Conservation (phyloP, 2,329 filamentous ascomycete genomes). For the Cordyceps javanica region DNA sequence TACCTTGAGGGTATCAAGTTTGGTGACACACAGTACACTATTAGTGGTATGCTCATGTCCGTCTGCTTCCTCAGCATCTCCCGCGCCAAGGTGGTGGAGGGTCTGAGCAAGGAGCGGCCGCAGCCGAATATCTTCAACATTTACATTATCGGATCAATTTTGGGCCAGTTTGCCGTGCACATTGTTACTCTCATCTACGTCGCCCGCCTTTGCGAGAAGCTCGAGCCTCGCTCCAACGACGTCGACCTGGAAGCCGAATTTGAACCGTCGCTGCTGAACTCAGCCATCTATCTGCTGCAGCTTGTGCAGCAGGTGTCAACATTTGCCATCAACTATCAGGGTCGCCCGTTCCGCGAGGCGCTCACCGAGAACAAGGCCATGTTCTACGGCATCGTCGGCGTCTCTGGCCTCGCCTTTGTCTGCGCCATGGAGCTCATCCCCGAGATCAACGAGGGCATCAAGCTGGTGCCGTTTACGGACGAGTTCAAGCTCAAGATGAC, state of each 20-base stretch:
- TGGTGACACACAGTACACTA: slow-evolving; percentile 95
- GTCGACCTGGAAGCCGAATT: slow-evolving; percentile 95
- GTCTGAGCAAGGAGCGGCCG: slow-evolving; percentile 90
- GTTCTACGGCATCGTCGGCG: slow-evolving; percentile 93
- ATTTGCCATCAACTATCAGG: slow-evolving; percentile 99
- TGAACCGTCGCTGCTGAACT: slow-evolving; percentile 87
- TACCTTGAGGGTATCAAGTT: slow-evolving; percentile 99
- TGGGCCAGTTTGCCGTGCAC: slow-evolving; percentile 95
- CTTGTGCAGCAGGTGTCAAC: slow-evolving; percentile 99
- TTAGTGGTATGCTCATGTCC: slow-evolving; percentile 99
- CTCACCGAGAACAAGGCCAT: slow-evolving; percentile 95
- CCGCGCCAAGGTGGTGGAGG: slow-evolving; percentile 92
- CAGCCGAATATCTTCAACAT: slow-evolving; percentile 99
- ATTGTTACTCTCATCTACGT: slow-evolving; percentile 93
- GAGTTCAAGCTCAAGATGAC: slow-evolving; percentile 91
- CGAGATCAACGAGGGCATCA: slow-evolving; percentile 89
- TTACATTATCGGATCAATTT: slow-evolving; percentile 96
- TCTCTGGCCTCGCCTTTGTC: slow-evolving; percentile 84
- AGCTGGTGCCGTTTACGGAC: slow-evolving; percentile 78
- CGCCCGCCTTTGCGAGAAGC: slow-evolving; percentile 75
- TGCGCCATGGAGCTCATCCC: slow-evolving; percentile 94
- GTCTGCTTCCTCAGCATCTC: slow-evolving; percentile 99
- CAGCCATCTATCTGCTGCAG: slow-evolving; percentile 91
- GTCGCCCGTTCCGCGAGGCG: slow-evolving; percentile 91
- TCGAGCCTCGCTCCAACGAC: slow-evolving; percentile 61